These are phyloP conservation scores for Auricularia auricula-judae DNA, from an alignment of 768 basidiomycete species.

Conservation along the genomic window DNA sequence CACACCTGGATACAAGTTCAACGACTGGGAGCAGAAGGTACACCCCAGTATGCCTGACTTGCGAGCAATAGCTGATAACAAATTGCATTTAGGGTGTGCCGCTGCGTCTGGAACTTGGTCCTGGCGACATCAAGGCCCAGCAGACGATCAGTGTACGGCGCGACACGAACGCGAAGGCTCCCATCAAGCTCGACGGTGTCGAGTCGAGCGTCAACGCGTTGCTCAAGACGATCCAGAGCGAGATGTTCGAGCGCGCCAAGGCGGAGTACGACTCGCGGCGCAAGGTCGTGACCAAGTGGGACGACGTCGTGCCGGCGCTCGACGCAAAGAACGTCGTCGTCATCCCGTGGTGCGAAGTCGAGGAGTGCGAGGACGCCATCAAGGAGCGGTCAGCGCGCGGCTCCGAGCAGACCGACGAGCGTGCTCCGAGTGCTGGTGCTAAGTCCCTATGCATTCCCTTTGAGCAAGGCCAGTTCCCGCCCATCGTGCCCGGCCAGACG, in stretches of 20 bases:
- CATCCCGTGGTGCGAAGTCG: slow-evolving; percentile 93
- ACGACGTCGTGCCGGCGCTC: slow-evolving; percentile 82
- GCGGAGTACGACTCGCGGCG: slow-evolving; percentile 59
- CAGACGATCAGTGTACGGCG: slow-evolving; percentile 82
- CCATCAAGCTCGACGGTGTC: slow-evolving; percentile 41
- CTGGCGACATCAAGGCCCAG: slow-evolving; percentile 74
- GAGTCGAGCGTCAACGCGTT: slow-evolving; percentile 43
- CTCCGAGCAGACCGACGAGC: slow-evolving; percentile 82
- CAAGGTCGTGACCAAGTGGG: slow-evolving; percentile 74
- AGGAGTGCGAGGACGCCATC: slow-evolving; percentile 93
- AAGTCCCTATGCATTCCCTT: slow-evolving; percentile 96
- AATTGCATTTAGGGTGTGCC: slow-evolving; percentile 66
- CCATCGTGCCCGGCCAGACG: slow-evolving; percentile 70
- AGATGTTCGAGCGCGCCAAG: slow-evolving; percentile 78
- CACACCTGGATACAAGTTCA: slow-evolving; percentile 98
- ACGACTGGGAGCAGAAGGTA: slow-evolving; percentile 98
- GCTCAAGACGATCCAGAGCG: slow-evolving; percentile 76
- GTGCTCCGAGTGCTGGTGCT: slow-evolving; percentile 93
- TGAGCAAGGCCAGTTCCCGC: slow-evolving; percentile 68
- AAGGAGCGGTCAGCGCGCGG: slow-evolving; percentile 86
- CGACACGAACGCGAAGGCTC: slow-evolving; percentile 51
- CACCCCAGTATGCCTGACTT: slow-evolving; percentile 7
- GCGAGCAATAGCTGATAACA: not conserved
- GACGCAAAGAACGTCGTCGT: slow-evolving; percentile 81
- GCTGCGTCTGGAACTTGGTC: slow-evolving; percentile 92